phyloP scores from a whole-genome alignment of 495 filamentous ascomycete species.

The Ascodesmis nigricans region DNA sequence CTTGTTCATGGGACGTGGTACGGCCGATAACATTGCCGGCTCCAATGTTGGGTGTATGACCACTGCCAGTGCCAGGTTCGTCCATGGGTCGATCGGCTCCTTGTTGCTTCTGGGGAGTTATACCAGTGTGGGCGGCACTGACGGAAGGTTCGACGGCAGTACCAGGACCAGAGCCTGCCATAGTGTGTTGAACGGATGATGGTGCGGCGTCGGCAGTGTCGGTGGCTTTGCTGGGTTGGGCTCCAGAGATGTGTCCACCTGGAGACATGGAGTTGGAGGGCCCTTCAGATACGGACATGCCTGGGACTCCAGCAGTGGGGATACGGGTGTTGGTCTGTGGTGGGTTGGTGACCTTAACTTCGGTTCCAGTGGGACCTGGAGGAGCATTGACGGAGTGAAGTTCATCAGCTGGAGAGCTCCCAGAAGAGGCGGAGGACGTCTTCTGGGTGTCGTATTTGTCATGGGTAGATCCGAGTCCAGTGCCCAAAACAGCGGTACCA shows the following conservation, averaged over 20 bases:
- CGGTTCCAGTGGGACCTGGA: slow-evolving; percentile 4
- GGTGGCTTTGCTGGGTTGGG: too few relatives aligned
- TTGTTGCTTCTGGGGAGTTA: slow-evolving; percentile 22
- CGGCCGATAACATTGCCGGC: slow-evolving; percentile 12
- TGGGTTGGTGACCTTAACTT: background rate
- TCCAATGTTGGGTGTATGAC: slow-evolving; percentile 1
- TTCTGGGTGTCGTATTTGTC: background rate
- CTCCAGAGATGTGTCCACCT: too few relatives aligned
- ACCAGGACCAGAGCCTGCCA: slow-evolving; percentile 12
- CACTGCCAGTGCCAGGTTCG: slow-evolving; percentile 9
- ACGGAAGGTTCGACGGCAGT: slow-evolving; percentile 3
- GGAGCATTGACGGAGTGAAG: slow-evolving; percentile 1
- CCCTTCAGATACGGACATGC: too few relatives aligned
- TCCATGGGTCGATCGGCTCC: slow-evolving; percentile 22
- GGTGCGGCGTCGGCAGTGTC: slow-evolving; percentile 1
- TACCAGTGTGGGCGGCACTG: slow-evolving; percentile 2
- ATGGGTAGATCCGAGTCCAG: background rate
- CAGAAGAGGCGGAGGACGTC: background rate
- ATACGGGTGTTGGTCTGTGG: background rate
- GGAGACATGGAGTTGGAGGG: too few relatives aligned
- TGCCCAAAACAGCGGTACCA: background rate
- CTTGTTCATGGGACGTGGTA: slow-evolving; percentile 6
- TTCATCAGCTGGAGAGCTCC: background rate
- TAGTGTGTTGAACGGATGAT: background rate
- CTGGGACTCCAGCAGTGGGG: too few relatives aligned